Evolutionary conservation across 208 protist genomes (phyloP), one percentile per base, ranked within the genome.

Genomic region (Herpetomonas muscarum): DNA sequence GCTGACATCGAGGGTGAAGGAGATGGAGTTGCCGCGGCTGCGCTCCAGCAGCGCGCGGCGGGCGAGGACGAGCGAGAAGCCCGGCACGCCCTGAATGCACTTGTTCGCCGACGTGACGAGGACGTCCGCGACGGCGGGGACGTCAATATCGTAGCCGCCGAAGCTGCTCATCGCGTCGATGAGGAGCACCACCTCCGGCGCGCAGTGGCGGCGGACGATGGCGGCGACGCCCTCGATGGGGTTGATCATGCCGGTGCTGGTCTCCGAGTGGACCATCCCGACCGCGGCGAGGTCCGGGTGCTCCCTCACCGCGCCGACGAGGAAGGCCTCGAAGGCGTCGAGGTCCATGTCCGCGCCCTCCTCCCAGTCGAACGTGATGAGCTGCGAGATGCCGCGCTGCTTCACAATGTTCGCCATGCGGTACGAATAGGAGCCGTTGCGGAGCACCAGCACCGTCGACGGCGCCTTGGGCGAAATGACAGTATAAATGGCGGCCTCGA

Each of bases 91-190:
- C 54, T 89, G 78, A 44, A 89, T 64, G 61, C 81, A 89, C 45
- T 89, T 89, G 60, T 89, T 89, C 19, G 81, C 65, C 4, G 71
- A 80, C 0, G 67, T 74, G 19, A 81, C 70, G 1, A 87, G 29
- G 13, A 78, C 45, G 56, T 89, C 81, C 17, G 55, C 59, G 25
- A 81, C 65, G 51, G 72, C 58, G n/a, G 68, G 61, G 24, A 61
- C 62, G 13, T 47, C 17, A 34, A 82, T 32, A 12, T 86, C 65
- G 12, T 77, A 58, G 4, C 53, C 74, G n/a, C 78, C 82, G 65
- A 90, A 90, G 32, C 62, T 75, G 52, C 67, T 79, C 82, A 90
- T 90, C 31, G 77, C 74, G 32, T 90, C 82, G 0, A 90, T 44
- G 17, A 90, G 57, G 41, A 81, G 69, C n/a, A 31, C 53, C 17